Evolutionary conservation across 73 alveolate species (phyloP), one percentile per base, ranked within the genome.

Genomic region (Paramecium pentaurelia): DNA sequence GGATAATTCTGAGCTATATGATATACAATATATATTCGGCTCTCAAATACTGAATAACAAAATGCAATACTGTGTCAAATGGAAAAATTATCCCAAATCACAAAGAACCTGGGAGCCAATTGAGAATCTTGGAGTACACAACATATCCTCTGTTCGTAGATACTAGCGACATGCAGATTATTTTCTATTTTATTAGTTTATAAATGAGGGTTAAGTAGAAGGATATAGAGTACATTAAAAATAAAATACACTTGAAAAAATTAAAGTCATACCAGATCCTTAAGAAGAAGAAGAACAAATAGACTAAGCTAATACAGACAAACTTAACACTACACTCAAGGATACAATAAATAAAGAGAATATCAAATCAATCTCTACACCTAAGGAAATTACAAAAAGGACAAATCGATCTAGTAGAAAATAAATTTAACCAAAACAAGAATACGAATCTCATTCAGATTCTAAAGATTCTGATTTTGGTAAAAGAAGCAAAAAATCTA

Each of bases 191-290:
- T 64, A 64, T 64, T 32, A 64, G 47, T 64, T 64, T 12, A 34
- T 64, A 0, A 16, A 64, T 64, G 42, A 64, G 12, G 84, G 9
- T 25, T 32, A 64, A 28, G 84, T 64, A 0, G 10, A 64, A 32
- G 84, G 84, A 64, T 64, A 64, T 64, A 64, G 84, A 64, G 47
- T 64, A 14, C 84, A 64, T 64, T 34, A 64, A 34, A 64, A 64
- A 64, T 64, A 64, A 25, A 64, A 64, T 34, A 28, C 47, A 64
- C 20, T 64, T 28, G 84, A 64, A 64, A 64, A 64, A 34, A 64
- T 64, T 64, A 64, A 64, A 64, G 84, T 64, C 14, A 14, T 32
- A 64, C 84, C 22, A 64, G 84, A 64, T 12, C 47, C 77, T 27
- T 25, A 64, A 28, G 45, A 64, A 64, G 84, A 64, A 32, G 84